phyloP scores from a whole-genome alignment of 768 basidiomycete species.

The Lactifluus hygrophoroides region DNA sequence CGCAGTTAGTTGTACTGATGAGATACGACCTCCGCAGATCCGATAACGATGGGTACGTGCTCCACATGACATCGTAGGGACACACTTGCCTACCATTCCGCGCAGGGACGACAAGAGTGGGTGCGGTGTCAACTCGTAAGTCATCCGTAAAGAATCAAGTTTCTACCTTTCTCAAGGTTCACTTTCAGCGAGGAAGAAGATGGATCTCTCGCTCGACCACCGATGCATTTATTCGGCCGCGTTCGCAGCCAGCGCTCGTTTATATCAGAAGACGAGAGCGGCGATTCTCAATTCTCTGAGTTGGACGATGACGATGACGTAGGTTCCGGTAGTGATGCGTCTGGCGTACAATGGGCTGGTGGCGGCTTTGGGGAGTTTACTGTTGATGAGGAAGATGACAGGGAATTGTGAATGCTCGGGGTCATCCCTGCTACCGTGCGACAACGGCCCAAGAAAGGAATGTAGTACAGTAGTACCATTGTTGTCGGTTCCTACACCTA shows the following conservation, averaged over 20 bases:
- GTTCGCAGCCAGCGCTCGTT: not conserved
- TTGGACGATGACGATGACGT: not conserved
- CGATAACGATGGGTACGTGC: conserved; percentile 1
- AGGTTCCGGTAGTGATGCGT: not conserved
- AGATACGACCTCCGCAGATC: not conserved
- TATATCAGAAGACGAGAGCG: not conserved
- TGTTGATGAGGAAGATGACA: not conserved
- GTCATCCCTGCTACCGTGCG: too few relatives aligned
- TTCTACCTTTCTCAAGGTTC: not conserved
- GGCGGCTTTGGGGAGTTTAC: not conserved
- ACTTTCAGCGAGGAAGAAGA: not conserved
- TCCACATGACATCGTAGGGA: not conserved
- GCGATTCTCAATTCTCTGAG: not conserved
- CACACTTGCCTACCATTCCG: not conserved
- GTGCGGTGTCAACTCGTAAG: conserved; percentile 5
- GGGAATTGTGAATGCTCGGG: not conserved
- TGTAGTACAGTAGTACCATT: not conserved
- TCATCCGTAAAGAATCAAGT: not conserved
- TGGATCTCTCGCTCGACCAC: not conserved
- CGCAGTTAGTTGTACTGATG: not conserved
- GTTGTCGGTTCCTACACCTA: not conserved
- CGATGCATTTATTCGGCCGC: conserved; percentile 8
- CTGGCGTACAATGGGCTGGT: not conserved
- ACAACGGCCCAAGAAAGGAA: not conserved
- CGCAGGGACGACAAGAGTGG: not conserved